phyloP scores from a whole-genome alignment of 768 basidiomycete genomes.

The Terana coerulea region DNA sequence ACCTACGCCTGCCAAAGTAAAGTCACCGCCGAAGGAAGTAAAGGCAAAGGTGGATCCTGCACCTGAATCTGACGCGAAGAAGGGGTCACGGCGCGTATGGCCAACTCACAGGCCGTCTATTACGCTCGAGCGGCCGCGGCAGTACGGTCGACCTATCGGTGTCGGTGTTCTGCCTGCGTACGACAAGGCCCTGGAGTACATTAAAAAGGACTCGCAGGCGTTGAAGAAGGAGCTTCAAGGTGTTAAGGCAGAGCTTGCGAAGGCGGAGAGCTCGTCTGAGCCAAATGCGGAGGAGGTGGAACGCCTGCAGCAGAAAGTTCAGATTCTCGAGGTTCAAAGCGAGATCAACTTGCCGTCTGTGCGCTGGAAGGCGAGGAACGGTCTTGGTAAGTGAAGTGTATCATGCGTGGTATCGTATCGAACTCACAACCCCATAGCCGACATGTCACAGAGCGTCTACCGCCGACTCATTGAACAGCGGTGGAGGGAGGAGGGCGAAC shows the following conservation, averaged over 20 bases:
- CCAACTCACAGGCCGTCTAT: constrained; percentile 46
- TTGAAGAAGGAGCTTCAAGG: constrained; percentile 43
- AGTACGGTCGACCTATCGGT: constrained; percentile 64
- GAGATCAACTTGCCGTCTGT: constrained; percentile 81
- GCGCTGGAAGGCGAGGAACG: constrained; percentile 74
- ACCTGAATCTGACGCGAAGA: constrained; percentile 4
- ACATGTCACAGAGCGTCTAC: constrained; percentile 66
- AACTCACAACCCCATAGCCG: constrained; percentile 39
- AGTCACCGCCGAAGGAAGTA: neutral
- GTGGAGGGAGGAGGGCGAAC: constrained; percentile 80
- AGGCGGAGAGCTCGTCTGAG: constrained; percentile 23
- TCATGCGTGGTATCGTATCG: neutral
- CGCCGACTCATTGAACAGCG: constrained; percentile 78
- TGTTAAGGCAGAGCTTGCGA: constrained; percentile 28
- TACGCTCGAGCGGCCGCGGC: constrained; percentile 44
- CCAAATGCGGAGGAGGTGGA: constrained; percentile 38
- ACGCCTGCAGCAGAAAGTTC: constrained; percentile 43
- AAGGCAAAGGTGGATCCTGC: neutral
- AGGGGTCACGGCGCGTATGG: constrained; percentile 5
- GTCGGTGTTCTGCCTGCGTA: constrained; percentile 70
- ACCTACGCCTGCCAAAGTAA: neutral
- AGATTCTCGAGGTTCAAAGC: constrained; percentile 73
- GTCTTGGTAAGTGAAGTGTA: constrained; percentile 55
- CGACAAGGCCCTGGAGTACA: constrained; percentile 76
- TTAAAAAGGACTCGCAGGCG: constrained; percentile 55